Percentiles rank a stretch among this genome's conserved stretches.
Evolutionary conservation across 257 asterid species (phyloP).

Genomic region (Solanum ossicruentum): DNA sequence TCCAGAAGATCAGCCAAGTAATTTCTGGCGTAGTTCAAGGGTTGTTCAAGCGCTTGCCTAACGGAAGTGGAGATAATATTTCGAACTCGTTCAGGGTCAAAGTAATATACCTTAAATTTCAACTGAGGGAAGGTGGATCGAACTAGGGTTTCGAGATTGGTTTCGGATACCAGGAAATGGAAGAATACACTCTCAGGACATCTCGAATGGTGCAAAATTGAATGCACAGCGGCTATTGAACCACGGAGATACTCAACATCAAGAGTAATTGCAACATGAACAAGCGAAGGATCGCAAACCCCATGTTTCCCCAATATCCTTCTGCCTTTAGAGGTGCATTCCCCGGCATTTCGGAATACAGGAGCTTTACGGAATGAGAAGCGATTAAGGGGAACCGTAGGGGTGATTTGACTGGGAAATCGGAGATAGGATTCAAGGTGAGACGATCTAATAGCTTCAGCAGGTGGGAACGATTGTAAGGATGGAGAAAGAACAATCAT

Average conservation of each 20-base stretch:
- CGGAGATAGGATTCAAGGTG: conserved; percentile 27
- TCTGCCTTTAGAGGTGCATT: conserved; percentile 16
- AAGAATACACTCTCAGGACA: conserved; percentile 80
- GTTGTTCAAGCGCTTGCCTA: conserved; percentile 83
- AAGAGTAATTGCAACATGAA: conserved; percentile 87
- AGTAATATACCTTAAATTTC: conserved; percentile 73
- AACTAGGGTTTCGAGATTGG: conserved; percentile 49
- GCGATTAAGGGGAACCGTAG: conserved; percentile 4
- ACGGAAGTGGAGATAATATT: conserved; percentile 72
- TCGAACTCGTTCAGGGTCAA: conserved; percentile 79
- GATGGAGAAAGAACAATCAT: conserved; percentile 70
- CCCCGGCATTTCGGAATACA: conserved; percentile 48
- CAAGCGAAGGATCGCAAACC: conserved; percentile 64
- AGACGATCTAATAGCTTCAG: conserved; percentile 83
- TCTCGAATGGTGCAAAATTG: conserved; percentile 60
- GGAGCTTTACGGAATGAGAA: conserved; percentile 55
- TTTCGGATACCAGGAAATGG: conserved; percentile 72
- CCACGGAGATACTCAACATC: conserved; percentile 80
- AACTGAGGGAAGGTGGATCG: conserved; percentile 70
- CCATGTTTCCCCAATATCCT: conserved; percentile 16
- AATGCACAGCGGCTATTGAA: conserved; percentile 88
- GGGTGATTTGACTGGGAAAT: conserved; percentile 9
- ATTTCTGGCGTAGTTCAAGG: conserved; percentile 75
- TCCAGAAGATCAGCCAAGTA: conserved; percentile 74
- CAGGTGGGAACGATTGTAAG: conserved; percentile 79